Evolutionary conservation across 2,329 filamentous ascomycete genomes (phyloP), one percentile per base, ranked within the genome.

Genomic region (Tolypocladium inflatum): DNA sequence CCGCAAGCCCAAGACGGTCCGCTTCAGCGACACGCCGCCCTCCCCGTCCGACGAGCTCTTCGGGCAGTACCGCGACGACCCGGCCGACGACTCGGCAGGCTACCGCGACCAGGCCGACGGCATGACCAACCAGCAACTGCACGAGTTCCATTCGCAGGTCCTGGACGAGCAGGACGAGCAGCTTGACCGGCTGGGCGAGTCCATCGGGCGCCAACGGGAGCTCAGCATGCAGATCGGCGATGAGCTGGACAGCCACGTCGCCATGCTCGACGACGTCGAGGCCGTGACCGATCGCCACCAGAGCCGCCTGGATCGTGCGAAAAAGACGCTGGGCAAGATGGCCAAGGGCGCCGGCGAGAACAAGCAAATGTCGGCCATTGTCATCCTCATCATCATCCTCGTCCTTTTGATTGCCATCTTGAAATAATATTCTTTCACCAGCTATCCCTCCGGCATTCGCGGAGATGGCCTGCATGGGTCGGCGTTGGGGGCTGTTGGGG

Each of bases 181-280:
- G 71, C 81, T 99, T n/a, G 93, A 97, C 71, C 80, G 82, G 11
- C 78, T 99, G 4, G 90, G 92, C n/a, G 84, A 86, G 67, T 90
- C 85, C 59, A 97, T 99, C 64, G 83, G 89, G 4, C 84, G 94
- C 43, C 94, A 97, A 77, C 81, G 95, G 55, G 90, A 97, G 76
- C 79, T 99, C 61, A 92, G 88, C 69, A 95, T 97, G 77, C 90
- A 94, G 76, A 97, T 99, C 67, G 93, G 94, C 37, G 90, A 97
- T 71, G 94, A 99, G 78, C 80, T 99, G 41, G 94, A 97, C 66
- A 88, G 86, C 64, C 94, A 99, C 67, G 89, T 95, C 42, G 81
- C 88, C 65, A 79, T 99, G 78, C 79, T 99, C 37, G 93, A 97
- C 70, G 93, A 96, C 66, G 85, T 95, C 51, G 94, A 97, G 68